Conservation (phyloP, 495 filamentous ascomycete species). For the Friedmanniomyces simplex region DNA sequence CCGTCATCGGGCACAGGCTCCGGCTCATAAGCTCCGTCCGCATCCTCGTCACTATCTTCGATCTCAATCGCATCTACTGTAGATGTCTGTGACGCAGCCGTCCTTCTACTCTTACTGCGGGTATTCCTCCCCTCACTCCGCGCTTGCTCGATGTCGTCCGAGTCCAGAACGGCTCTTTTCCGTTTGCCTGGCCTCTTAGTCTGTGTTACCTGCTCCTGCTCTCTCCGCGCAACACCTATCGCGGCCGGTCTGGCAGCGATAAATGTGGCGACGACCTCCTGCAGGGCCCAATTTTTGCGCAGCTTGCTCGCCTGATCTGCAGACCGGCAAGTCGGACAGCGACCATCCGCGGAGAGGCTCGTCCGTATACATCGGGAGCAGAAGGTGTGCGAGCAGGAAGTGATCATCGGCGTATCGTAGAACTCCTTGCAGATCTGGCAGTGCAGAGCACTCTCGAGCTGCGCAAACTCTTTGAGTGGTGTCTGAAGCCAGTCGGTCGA, state of each 20-base stretch:
- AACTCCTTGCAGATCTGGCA: constrained; percentile 99
- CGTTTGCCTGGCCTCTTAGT: constrained; percentile 9
- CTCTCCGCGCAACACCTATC: constrained; percentile 46
- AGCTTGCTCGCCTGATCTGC: constrained; percentile 72
- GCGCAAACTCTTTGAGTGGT: constrained; percentile 55
- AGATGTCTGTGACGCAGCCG: constrained; percentile 25
- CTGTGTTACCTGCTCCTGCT: constrained; percentile 21
- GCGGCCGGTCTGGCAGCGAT: constrained; percentile 49
- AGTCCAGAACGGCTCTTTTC: constrained; percentile 46
- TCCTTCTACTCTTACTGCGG: constrained; percentile 22
- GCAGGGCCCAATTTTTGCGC: constrained; percentile 68
- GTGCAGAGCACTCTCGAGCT: constrained; percentile 75
- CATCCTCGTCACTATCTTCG: constrained; percentile 9
- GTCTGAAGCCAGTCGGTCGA: constrained; percentile 91
- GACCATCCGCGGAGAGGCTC: constrained; percentile 65
- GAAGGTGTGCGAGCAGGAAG: constrained; percentile 90
- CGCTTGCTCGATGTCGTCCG: constrained; percentile 32
- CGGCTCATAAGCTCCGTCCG: constrained; percentile 24
- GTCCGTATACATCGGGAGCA: constrained; percentile 91
- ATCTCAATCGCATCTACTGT: constrained; percentile 22
- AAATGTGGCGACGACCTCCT: constrained; percentile 79
- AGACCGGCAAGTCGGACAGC: constrained; percentile 74
- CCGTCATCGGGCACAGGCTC: constrained; percentile 50
- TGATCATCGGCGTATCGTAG: constrained; percentile 86
- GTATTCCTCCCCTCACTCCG: constrained; percentile 28